Base-by-base conservation (phyloP, 371 early-diverging fungal genomes). In the Rhizopus delemar region DNA sequence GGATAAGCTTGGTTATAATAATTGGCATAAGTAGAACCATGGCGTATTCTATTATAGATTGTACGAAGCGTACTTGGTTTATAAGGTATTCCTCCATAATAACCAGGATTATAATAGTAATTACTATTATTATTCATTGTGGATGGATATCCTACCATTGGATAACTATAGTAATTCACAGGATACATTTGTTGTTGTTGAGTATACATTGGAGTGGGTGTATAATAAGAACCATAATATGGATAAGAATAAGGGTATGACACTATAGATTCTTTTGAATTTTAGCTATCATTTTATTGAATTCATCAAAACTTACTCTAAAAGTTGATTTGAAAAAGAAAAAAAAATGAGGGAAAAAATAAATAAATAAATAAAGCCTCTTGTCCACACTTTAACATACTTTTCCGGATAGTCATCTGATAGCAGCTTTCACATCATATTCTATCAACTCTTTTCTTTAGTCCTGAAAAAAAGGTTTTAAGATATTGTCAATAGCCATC, bases 41-140 rank as follows among this genome's bases (percentile, higher is more conserved):
- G 61, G n/a, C 66, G 66, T 57, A 65, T 46, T 31, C 57, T 51
- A 38, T 65, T 65, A 38, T 46, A 57, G 29, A 65, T 48, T 31
- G 32, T 53, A 48, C 66, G 52, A 36, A 65, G 16, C 33, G 66
- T 65, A 38, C 66, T 65, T 50, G 51, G 60, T 56, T 65, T 60
- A 53, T 65, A 65, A 5, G 60, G 61, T 32, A 57, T 35, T 4
- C 41, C 36, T 54, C 54, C 54, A 31, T 41, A 43, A 33, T 48
- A 35, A 16, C 54, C 58, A 16, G 43, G 43, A 15, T 43, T 41
- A 31, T 51, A 46, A 8, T 29, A 7, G 12, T 48, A 22, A 22
- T 22, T 22, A 22, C 22, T 22, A 22, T 22, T 22, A 22, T 22
- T 22, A 22, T 22, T 22, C 22, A 22, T 48, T 12, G 31, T 48